These are phyloP conservation scores for Pilatotrama ljubarskyi DNA, from an alignment of 768 basidiomycete species.

Conservation along the genomic window DNA sequence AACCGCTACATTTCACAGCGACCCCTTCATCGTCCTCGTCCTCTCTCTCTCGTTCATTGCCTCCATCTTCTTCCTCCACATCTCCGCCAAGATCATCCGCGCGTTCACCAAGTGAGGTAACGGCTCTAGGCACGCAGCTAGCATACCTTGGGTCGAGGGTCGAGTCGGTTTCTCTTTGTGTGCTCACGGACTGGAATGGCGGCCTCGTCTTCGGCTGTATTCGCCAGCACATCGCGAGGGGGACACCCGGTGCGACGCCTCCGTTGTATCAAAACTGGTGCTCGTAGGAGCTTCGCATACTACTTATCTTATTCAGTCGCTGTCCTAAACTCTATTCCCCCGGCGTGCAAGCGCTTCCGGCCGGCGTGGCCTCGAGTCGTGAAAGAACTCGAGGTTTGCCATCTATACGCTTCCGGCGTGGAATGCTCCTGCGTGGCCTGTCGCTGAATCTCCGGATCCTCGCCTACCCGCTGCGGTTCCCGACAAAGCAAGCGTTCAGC, in stretches of 20 bases:
- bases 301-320: slow-evolving; percentile 17
- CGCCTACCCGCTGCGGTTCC: background rate
- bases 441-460: slow-evolving; percentile 10
- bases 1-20: slow-evolving; percentile 46
- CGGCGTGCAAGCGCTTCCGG: background rate
- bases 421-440: background rate
- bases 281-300: slow-evolving; percentile 19
- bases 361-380: background rate
- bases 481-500: background rate
- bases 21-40: slow-evolving; percentile 95
- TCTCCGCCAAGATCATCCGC: slow-evolving; percentile 91
- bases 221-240: slow-evolving; percentile 1
- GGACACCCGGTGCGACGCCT: slow-evolving; percentile 17
- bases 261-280: slow-evolving; percentile 22
- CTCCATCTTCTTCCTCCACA: slow-evolving; percentile 98
- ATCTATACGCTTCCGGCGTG: background rate
- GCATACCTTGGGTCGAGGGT: background rate
- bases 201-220: slow-evolving; percentile 8
- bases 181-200: slow-evolving; percentile 13
- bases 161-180: background rate
- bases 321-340: background rate
- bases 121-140: background rate
- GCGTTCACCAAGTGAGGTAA: slow-evolving; percentile 73
- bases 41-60: slow-evolving; percentile 96
- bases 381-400: background rate